A percentile compares a stretch with the other conserved stretches of the same genome.
Evolutionary conservation across 1,139 yeast species (phyloP).

Genomic region (Zygosaccharomyces sapae): DNA sequence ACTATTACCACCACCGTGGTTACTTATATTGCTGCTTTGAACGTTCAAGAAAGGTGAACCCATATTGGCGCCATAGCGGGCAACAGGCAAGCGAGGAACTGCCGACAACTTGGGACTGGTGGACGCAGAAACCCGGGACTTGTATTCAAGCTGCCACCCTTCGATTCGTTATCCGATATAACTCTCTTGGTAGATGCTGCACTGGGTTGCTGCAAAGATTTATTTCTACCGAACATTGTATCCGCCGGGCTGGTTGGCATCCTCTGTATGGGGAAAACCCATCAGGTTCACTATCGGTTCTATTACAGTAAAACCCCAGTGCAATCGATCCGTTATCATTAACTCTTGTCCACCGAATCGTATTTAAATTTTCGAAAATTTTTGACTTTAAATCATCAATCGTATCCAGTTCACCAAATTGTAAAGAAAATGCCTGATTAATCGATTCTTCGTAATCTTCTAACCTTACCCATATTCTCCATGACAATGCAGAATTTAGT

Average conservation of each 20-base stretch:
- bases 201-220: conserved; percentile 7
- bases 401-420: conserved; percentile 29
- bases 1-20: not conserved
- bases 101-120: conserved; percentile 10
- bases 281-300: conserved; percentile 5
- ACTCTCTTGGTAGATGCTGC: not conserved
- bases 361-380: conserved; percentile 22
- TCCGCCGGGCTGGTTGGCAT: conserved; percentile 7
- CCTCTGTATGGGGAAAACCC: conserved; percentile 2
- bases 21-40: not conserved
- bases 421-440: conserved; percentile 27
- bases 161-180: not conserved
- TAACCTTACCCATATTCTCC: conserved; percentile 28
- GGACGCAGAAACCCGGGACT: conserved; percentile 14
- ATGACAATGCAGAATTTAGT: conserved; percentile 12
- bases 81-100: conserved; percentile 6
- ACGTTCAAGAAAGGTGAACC: conserved; percentile 8
- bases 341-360: conserved; percentile 25
- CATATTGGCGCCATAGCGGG: conserved; percentile 9
- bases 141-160: conserved; percentile 7
- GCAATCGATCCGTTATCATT: conserved; percentile 32
- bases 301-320: conserved; percentile 25
- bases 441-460: conserved; percentile 19
- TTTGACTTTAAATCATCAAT: conserved; percentile 32
- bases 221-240: conserved; percentile 6